These are phyloP conservation scores for Castanea mollissima DNA, from an alignment of 306 rosid species.

Conservation along the genomic window DNA sequence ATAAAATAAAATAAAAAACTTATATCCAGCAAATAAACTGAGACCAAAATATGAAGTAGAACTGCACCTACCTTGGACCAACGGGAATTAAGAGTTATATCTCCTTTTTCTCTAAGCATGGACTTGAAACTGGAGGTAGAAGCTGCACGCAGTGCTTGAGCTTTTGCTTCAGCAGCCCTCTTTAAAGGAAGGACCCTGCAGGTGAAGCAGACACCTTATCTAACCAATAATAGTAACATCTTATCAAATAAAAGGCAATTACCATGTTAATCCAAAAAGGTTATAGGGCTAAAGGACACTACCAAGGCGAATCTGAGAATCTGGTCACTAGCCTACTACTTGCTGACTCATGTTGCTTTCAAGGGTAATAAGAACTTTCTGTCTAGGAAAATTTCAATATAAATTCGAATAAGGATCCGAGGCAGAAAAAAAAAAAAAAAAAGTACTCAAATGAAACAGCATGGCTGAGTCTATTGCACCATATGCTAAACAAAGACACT, in stretches of 20 bases:
- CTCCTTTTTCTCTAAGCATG: slow-evolving; percentile 78
- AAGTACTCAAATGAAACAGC: slow-evolving; percentile 33
- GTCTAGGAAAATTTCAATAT: slow-evolving; percentile 73
- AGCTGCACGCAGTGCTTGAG: slow-evolving; percentile 67
- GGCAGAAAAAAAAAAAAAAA: slow-evolving; percentile 30
- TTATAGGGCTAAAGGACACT: slow-evolving; percentile 58
- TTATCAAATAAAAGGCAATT: slow-evolving; percentile 34
- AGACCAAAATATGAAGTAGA: slow-evolving; percentile 19
- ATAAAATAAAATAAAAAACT: slow-evolving; percentile 2
- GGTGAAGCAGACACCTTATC: slow-evolving; percentile 25
- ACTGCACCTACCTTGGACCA: slow-evolving; percentile 82
- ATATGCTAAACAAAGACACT: slow-evolving; percentile 16
- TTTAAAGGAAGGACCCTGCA: slow-evolving; percentile 84
- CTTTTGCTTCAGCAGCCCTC: slow-evolving; percentile 88
- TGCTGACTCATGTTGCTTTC: slow-evolving; percentile 83
- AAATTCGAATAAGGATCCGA: slow-evolving; percentile 48
- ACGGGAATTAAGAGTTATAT: slow-evolving; percentile 75
- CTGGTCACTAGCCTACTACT: slow-evolving; percentile 80
- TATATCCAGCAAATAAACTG: slow-evolving; percentile 15
- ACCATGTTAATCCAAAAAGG: slow-evolving; percentile 53
- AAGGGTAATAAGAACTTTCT: slow-evolving; percentile 65
- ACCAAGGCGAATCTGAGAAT: slow-evolving; percentile 60
- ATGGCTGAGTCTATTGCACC: slow-evolving; percentile 31
- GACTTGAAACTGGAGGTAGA: slow-evolving; percentile 65
- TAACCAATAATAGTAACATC: slow-evolving; percentile 23